Evolutionary conservation across 1,139 yeast genomes (phyloP), one percentile per base, ranked within the genome.

Genomic region (Hyphopichia pseudoburtonii): DNA sequence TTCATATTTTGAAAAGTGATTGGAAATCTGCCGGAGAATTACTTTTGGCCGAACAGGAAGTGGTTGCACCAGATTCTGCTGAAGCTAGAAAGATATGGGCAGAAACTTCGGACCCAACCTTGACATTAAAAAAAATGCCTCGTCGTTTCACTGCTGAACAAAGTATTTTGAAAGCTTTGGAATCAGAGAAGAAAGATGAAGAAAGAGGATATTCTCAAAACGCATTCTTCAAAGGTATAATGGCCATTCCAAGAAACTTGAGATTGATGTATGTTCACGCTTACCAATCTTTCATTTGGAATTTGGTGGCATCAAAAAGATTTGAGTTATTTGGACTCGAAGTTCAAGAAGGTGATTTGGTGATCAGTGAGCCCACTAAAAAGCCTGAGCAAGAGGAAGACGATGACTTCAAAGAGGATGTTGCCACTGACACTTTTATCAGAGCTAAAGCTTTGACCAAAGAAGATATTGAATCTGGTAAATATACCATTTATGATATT

Each of bases 181-280:
- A 70, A 3, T 61, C 55, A 33, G 68, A 67, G 23, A 73, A 70
- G 44, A 66, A 64, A 28, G 70, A 69, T 11, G 73, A 61, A 17
- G 66, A 71, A 34, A 77, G 73, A 10, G 71, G 64, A 15, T 82
- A 70, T 51, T 50, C 65, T 28, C 44, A 60, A n/a, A 67, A 72
- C 11, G 67, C 82, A 4, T 85, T 83, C 56, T 80, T 86, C 51
- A 79, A 78, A 47, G 92, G 95, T n/a, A 75, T 94, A 35, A 82
- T 86, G 84, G 78, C 90, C 41, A 86, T 94, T 48, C 98, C 98
- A 30, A 78, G 96, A 60, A 90, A 90, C 56, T 70, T 94, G 56
- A 74, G 96, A 54, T 79, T 89, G 44, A 92, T 94, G 95, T 94
- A 94, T 56, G 96, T 85, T 2, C 99, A 94, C 63, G 96, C 98